These are phyloP conservation scores for Plasmodium cynomolgi DNA, from an alignment of 169 alveolate genomes.

Conservation along the genomic window DNA sequence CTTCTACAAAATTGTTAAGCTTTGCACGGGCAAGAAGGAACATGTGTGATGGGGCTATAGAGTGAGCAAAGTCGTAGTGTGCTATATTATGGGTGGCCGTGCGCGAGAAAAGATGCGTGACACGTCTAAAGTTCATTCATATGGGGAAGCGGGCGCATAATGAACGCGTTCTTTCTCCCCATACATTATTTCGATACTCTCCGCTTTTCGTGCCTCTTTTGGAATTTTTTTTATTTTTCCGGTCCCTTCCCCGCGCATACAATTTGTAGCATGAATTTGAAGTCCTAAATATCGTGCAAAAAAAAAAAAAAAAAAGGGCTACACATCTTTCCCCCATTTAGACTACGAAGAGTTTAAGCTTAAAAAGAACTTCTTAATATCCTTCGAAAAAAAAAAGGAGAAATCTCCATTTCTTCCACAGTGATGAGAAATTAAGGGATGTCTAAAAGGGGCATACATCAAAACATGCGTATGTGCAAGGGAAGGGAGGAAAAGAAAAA, in stretches of 20 bases:
- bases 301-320: background rate
- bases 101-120: background rate
- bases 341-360: background rate
- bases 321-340: background rate
- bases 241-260: background rate
- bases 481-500: background rate
- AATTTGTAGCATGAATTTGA: background rate
- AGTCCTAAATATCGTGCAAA: background rate
- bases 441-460: background rate
- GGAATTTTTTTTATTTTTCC: background rate
- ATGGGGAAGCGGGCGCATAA: background rate
- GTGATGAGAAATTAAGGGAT: background rate
- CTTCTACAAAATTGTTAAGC: background rate
- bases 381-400: background rate
- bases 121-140: background rate
- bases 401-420: background rate
- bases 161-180: background rate
- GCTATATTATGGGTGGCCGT: background rate
- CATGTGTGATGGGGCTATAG: background rate
- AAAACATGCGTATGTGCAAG: background rate
- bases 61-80: background rate
- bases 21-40: background rate
- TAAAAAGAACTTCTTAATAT: background rate
- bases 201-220: background rate
- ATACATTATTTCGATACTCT: background rate